Evolutionary conservation across 371 early-diverging fungal species (phyloP).

Genomic region (Edhazardia aedis): DNA sequence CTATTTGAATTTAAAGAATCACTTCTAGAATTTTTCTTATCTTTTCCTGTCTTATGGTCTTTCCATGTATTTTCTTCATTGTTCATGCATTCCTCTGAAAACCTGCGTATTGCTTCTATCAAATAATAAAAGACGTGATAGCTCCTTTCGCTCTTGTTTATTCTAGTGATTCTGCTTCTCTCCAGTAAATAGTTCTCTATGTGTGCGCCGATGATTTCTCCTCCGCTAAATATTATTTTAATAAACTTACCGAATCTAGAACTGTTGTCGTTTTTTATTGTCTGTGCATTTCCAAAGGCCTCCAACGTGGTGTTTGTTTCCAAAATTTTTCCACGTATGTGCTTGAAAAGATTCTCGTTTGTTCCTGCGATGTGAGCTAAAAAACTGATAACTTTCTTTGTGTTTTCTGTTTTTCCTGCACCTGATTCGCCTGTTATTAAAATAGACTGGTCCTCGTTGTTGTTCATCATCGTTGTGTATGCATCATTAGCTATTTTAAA

Average conservation of each 20-base stretch:
- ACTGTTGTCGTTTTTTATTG: constrained; percentile 92
- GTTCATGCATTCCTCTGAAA: constrained; percentile 53
- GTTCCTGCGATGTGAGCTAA: constrained; percentile 62
- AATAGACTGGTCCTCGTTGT: constrained; percentile 80
- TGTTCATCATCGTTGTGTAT: constrained; percentile 71
- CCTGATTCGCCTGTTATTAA: constrained; percentile 97
- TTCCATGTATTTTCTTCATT: neutral
- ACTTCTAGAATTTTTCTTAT: neutral
- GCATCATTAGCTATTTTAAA: constrained; percentile 78
- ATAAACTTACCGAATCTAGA: constrained; percentile 98
- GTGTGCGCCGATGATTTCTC: constrained; percentile 74
- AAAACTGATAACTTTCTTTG: constrained; percentile 95
- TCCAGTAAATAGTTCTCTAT: constrained; percentile 92
- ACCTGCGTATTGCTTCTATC: constrained; percentile 61
- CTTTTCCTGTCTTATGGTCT: neutral
- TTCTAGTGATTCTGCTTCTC: constrained; percentile 78
- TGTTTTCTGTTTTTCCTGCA: constrained; percentile 98
- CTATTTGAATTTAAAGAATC: too few relatives aligned
- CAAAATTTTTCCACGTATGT: constrained; percentile 16
- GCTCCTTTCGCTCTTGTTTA: constrained; percentile 67
- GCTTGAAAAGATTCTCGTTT: constrained; percentile 32
- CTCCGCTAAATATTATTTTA: constrained; percentile 73
- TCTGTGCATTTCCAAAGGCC: constrained; percentile 96
- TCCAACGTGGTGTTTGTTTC: constrained; percentile 50
- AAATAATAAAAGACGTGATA: constrained; percentile 96